phyloP scores from a whole-genome alignment of 1,139 yeast species.

The Pichia kudriavzevii region DNA sequence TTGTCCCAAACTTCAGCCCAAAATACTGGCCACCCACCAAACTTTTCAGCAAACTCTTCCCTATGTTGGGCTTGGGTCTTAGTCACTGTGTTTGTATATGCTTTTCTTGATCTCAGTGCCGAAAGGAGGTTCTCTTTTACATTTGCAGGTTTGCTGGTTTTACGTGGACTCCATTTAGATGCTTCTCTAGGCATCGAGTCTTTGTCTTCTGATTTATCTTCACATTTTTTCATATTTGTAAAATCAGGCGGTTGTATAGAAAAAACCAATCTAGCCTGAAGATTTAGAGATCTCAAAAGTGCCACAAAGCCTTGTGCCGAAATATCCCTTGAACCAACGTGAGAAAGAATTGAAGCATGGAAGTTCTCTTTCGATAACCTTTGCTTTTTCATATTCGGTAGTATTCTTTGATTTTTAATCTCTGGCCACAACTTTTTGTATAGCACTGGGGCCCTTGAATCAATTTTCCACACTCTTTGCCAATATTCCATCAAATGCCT shows the following conservation, averaged over 20 bases:
- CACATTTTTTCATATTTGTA: constrained; percentile 35
- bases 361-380: constrained; percentile 33
- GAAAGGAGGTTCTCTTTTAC: constrained; percentile 1
- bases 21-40: constrained; percentile 53
- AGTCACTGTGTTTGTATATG: constrained; percentile 16
- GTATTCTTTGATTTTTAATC: constrained; percentile 25
- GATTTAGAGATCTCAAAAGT: constrained; percentile 59
- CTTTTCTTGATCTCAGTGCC: constrained; percentile 11
- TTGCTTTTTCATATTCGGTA: constrained; percentile 6
- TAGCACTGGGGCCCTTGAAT: constrained; percentile 29
- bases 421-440: constrained; percentile 58
- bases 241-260: constrained; percentile 90
- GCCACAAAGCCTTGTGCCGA: constrained; percentile 87
- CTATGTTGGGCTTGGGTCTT: constrained; percentile 14
- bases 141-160: constrained; percentile 3
- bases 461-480: constrained; percentile 46
- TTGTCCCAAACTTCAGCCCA: constrained; percentile 96
- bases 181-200: too few species aligned
- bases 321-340: constrained; percentile 68
- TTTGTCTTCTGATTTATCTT: constrained; percentile 7
- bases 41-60: constrained; percentile 7
- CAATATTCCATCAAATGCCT: constrained; percentile 57
- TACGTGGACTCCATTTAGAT: background rate
- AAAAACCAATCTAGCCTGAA: constrained; percentile 67
- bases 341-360: constrained; percentile 33